Evolutionary conservation across 2,329 filamentous ascomycete species (phyloP).

Genomic region (Penicillium sp.): DNA sequence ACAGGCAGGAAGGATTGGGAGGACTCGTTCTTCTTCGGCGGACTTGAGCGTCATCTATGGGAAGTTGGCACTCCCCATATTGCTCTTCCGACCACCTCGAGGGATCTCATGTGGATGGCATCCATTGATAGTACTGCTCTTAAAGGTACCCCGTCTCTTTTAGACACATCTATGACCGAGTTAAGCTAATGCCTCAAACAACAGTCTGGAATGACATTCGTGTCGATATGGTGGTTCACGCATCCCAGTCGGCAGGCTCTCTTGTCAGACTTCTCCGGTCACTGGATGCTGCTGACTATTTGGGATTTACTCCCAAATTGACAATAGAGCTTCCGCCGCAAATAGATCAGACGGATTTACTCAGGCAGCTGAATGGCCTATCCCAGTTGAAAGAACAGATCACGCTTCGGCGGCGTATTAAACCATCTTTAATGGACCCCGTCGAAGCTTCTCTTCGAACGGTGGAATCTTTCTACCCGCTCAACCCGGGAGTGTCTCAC

Average conservation of each 20-base stretch:
- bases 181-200: neutral
- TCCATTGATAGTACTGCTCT: conserved; percentile 73
- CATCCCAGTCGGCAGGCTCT: conserved; percentile 69
- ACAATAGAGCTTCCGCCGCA: conserved; percentile 79
- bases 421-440: conserved; percentile 58
- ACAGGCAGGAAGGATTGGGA: conserved; percentile 69
- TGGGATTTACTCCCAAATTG: conserved; percentile 68
- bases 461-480: conserved; percentile 85
- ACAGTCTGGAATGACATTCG: conserved; percentile 74
- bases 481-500: conserved; percentile 63
- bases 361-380: conserved; percentile 70
- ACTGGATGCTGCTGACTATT: conserved; percentile 72
- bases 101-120: conserved; percentile 72
- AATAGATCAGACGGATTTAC: conserved; percentile 64
- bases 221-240: conserved; percentile 83
- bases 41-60: conserved; percentile 57
- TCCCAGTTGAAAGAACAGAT: conserved; percentile 53
- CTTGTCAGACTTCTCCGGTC: conserved; percentile 76
- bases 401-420: conserved; percentile 73
- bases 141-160: conserved; percentile 50
- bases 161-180: conserved; percentile 7
- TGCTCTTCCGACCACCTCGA: conserved; percentile 66
- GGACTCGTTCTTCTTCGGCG: conserved; percentile 66
- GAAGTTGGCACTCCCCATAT: conserved; percentile 64
- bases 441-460: conserved; percentile 74